These are phyloP conservation scores for Ilyonectria sp. DNA, from an alignment of 2,329 filamentous ascomycete genomes.

Conservation along the genomic window DNA sequence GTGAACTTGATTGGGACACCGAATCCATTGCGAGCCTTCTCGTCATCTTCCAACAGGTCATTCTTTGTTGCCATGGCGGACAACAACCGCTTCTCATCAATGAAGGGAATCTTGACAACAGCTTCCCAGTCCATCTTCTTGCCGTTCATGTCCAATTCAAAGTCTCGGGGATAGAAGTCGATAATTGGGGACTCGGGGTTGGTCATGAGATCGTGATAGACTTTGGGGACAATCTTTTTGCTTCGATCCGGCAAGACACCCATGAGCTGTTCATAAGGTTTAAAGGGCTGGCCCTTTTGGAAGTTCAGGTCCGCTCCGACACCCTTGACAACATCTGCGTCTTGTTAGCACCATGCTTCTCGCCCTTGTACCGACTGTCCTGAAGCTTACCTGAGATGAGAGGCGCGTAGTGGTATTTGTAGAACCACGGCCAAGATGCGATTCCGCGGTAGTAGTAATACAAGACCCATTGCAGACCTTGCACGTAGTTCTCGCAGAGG, in stretches of 20 bases:
- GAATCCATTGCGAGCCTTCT: conserved; percentile 89
- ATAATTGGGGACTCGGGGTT: conserved; percentile 91
- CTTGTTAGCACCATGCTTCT: conserved; percentile 62
- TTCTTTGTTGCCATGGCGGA: conserved; percentile 90
- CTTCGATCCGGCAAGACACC: conserved; percentile 97
- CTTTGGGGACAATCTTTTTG: conserved; percentile 91
- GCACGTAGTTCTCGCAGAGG: conserved; percentile 95
- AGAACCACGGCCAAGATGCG: conserved; percentile 99
- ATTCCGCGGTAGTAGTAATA: conserved; percentile 99
- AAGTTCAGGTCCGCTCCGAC: conserved; percentile 91
- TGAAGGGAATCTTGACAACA: conserved; percentile 99
- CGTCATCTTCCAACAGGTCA: conserved; percentile 80
- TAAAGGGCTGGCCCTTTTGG: conserved; percentile 93
- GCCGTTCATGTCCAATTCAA: conserved; percentile 98
- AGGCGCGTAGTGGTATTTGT: conserved; percentile 95
- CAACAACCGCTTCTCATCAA: conserved; percentile 90
- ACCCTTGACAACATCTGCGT: conserved; percentile 86
- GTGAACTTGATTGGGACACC: conserved; percentile 95
- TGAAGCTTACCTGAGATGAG: conserved; percentile 83
- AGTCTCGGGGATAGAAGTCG: conserved; percentile 97
- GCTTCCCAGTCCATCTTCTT: conserved; percentile 99
- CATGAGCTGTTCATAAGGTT: conserved; percentile 97
- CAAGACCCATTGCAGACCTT: conserved; percentile 97
- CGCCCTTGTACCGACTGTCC: conserved; percentile 1
- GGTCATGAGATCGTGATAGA: conserved; percentile 95